phyloP scores from a whole-genome alignment of 2,329 filamentous ascomycete genomes.

The Gnomoniopsis sp. region DNA sequence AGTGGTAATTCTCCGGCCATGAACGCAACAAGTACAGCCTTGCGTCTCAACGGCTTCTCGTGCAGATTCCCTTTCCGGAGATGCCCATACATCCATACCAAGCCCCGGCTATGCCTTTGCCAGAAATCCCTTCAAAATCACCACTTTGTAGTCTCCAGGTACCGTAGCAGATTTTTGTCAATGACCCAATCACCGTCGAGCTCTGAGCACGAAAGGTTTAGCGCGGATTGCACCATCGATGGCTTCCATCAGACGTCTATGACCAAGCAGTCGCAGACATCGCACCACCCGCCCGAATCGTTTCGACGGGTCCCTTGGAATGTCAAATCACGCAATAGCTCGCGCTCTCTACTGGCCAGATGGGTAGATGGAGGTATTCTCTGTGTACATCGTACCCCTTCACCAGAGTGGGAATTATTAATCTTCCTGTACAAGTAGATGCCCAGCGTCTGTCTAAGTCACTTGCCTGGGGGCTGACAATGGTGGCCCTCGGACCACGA shows the following conservation, averaged over 20 bases:
- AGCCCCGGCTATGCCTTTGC: neutral
- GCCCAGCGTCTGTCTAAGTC: neutral
- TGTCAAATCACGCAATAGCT: slow-evolving; percentile 30
- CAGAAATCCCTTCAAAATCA: slow-evolving; percentile 7
- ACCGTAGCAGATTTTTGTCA: slow-evolving; percentile 16
- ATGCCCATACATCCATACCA: slow-evolving; percentile 1
- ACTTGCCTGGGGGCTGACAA: neutral
- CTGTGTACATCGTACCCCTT: neutral
- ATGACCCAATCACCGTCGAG: slow-evolving; percentile 10
- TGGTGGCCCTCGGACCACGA: neutral
- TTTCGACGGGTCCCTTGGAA: neutral
- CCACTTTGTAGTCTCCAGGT: slow-evolving; percentile 12
- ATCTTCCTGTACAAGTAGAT: neutral
- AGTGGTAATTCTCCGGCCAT: neutral
- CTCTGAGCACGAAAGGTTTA: slow-evolving; percentile 45
- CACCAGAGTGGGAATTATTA: neutral
- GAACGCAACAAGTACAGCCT: neutral
- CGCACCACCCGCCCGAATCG: slow-evolving; percentile 9
- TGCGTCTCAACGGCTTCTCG: slow-evolving; percentile 6
- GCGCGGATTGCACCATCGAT: slow-evolving; percentile 51
- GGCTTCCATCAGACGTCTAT: slow-evolving; percentile 12
- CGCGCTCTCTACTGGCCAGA: slow-evolving; percentile 8
- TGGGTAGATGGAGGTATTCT: neutral
- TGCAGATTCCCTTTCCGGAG: slow-evolving; percentile 2
- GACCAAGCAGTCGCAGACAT: slow-evolving; percentile 14